Conservation (phyloP, 225 moss, liverwort and hornwort genomes). For the Sphagnum contortum region DNA sequence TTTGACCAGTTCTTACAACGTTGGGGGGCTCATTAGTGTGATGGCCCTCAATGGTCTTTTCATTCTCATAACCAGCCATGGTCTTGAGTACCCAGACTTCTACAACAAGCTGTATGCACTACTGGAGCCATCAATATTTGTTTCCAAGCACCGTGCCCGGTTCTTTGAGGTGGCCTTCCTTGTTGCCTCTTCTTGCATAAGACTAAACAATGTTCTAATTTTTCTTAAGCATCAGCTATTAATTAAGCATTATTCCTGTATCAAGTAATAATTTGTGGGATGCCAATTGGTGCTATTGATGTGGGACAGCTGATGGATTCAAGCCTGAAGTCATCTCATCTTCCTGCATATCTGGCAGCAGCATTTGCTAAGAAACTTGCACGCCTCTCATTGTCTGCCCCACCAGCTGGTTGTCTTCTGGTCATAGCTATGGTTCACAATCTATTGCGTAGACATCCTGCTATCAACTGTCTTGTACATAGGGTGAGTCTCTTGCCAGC, state of each 20-base stretch:
- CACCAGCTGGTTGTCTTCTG: conserved; percentile 83
- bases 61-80: conserved; percentile 72
- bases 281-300: too few relatives aligned
- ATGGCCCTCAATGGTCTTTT: conserved; percentile 92
- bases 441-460: conserved; percentile 87
- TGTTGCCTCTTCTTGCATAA: background rate
- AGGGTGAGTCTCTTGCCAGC: conserved; percentile 28
- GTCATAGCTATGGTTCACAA: conserved; percentile 98
- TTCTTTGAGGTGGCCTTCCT: conserved; percentile 78
- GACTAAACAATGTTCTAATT: background rate
- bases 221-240: too few relatives aligned
- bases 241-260: too few relatives aligned
- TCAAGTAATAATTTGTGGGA: too few relatives aligned
- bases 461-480: conserved; percentile 86
- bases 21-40: conserved; percentile 87
- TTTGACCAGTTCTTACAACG: conserved; percentile 78
- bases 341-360: conserved; percentile 91
- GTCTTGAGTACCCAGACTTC: conserved; percentile 94
- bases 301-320: conserved; percentile 65
- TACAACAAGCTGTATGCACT: conserved; percentile 94
- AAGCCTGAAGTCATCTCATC: conserved; percentile 74
- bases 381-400: conserved; percentile 80
- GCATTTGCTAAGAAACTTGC: conserved; percentile 92
- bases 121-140: conserved; percentile 91
- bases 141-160: conserved; percentile 84